Base-by-base conservation (phyloP, 2,329 filamentous ascomycete genomes). In the Colletotrichum abscissum region DNA sequence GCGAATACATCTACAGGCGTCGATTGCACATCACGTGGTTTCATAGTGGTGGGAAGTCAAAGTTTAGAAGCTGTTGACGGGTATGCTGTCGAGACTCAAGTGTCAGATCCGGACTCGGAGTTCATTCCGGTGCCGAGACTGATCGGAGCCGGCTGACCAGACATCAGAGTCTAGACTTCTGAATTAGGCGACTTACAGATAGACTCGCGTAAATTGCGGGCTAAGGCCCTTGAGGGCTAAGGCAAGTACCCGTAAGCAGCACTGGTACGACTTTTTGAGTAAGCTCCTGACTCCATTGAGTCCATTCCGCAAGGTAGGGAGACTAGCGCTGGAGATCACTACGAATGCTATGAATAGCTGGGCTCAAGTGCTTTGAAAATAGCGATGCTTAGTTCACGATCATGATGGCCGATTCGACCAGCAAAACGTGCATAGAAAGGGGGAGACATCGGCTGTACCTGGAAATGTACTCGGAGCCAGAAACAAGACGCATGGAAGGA, bases 221-320 rank as follows among this genome's bases (percentile, higher is more conserved):
- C 6, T 19, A 42, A 42, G 38, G 38, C 14, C 16, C 16, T 19
- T 42, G 19, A 19, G 38, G 38, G 38, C 38, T 19, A 19, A 42
- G 38, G 38, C 38, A 19, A 19, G 14, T 42, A 42, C 19, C 38
- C 38, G 38, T 42, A 49, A 22, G 42, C 19, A 49, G 42, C 42
- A 49, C 19, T 42, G 38, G 38, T 42, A 19, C 7, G 38, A 19
- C 38, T 42, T 7, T 42, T 42, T 14, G 38, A 26, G 22, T 30
- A 46, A 24, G 46, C 63, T 24, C 59, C 56, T 71, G 55, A 71
- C 56, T 46, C 67, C 56, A 67, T 62, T 71, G 63, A 71, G 42
- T 46, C 67, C 63, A 67, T 62, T 6, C 33, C n/a, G 22, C 24
- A 46, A n/a, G 42, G 42, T 49, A 49, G 56, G 63, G 26, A 26